A percentile compares a stretch with the other conserved stretches of the same genome.
Conservation (phyloP, 1,284 basidiomycete genomes). For the Sporisorium exsertum region DNA sequence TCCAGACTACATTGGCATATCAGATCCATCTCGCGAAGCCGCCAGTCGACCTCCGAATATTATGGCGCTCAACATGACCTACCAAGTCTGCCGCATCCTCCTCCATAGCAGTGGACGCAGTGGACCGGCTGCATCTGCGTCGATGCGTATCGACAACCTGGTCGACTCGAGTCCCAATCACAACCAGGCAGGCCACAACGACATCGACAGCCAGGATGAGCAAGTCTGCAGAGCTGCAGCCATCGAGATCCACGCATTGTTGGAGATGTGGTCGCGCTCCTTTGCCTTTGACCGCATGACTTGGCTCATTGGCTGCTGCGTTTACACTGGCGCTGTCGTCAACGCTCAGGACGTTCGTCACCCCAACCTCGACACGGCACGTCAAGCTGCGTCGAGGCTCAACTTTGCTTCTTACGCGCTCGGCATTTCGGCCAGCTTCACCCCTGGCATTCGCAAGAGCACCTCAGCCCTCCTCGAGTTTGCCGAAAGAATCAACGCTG, state of each 20-base stretch:
- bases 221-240: constrained; percentile 6
- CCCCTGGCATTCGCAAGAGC: constrained; percentile 7
- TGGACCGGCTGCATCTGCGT: background rate
- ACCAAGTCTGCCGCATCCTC: constrained; percentile 4
- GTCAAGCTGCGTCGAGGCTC: constrained; percentile 2
- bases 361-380: background rate
- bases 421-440: constrained; percentile 6
- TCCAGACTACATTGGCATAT: constrained; percentile 2
- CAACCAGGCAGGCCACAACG: background rate
- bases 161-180: background rate
- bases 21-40: background rate
- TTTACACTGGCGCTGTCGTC: constrained; percentile 8
- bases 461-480: constrained; percentile 5
- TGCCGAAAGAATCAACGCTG: constrained; percentile 1
- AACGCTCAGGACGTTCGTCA: constrained; percentile 6
- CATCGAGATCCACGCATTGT: constrained; percentile 3
- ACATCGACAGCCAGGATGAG: background rate
- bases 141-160: constrained; percentile 7
- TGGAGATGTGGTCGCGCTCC: constrained; percentile 10
- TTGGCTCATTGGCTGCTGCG: constrained; percentile 8
- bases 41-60: constrained; percentile 6
- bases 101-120: constrained; percentile 4
- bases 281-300: constrained; percentile 11
- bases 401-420: constrained; percentile 4
- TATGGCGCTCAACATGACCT: constrained; percentile 9